Base-by-base conservation (phyloP, 2,329 filamentous ascomycete species). In the Phaeosphaeriaceae sp. region DNA sequence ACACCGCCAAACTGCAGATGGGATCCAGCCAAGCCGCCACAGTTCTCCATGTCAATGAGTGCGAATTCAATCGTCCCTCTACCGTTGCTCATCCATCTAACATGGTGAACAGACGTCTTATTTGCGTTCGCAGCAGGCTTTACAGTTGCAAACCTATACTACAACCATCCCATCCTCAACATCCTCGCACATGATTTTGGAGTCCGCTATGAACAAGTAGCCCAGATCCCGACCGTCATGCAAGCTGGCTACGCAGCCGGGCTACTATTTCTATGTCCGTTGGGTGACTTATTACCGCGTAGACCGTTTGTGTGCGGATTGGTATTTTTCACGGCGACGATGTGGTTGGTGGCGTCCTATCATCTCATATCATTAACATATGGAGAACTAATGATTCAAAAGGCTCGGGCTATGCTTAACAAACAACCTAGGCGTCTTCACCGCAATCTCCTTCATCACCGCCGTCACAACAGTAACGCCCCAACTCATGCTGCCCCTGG, bases 391-490 rank as follows among this genome's bases (percentile, higher is more conserved):
- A n/a, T n/a, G n/a, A n/a, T n/a, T n/a, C n/a, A n/a, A n/a, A n/a
- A 70, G 68, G 68, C 83, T 94, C 51, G 89, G 86, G 0, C 82
- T 93, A 6, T 93, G 90, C 61, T 71, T 92, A 0, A 94, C 91
- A 0, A 79, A 79, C 2, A 84, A 83, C 2, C 89, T 93, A 63
- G 70, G 78, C 0, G 82, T 84, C 7, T 94, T 95, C 75, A 83
- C 86, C 0, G 87, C 83, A 1, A 81, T 94, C 19, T 91, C 89
- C 5, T 94, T 91, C 76, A 78, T 94, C 53, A 87, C 86, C 11
- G 88, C 89, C n/a, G 78, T 90, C n/a, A 89, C 89, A 1, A 95
- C 91, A 0, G 91, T 94, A 1, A 94, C 91, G 0, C 91, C 91
- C 0, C 82, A 84, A 62, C 73, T 85, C 54, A 92, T 95, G 90